Evolutionary conservation across 176 grass and related monocot species (phyloP).

Genomic region (Hordeum marinum): DNA sequence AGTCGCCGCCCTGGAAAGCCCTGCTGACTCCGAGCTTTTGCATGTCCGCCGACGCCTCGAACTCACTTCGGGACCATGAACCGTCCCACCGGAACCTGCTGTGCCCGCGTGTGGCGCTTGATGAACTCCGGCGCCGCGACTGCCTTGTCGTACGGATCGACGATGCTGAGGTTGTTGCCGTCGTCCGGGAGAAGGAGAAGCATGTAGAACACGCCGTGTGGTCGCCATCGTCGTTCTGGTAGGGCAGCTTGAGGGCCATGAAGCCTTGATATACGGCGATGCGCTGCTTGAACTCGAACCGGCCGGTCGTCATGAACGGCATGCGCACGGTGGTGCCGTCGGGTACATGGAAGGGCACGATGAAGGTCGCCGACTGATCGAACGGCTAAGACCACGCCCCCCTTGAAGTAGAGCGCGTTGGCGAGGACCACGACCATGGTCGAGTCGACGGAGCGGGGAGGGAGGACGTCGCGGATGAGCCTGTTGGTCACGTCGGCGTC

Average conservation of each 20-base stretch:
- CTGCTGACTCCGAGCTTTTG: background rate
- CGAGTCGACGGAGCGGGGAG: background rate
- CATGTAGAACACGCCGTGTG: background rate
- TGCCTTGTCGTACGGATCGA: slow-evolving; percentile 6
- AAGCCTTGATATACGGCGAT: background rate
- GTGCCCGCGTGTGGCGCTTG: background rate
- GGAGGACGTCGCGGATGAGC: background rate
- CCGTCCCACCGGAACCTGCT: background rate
- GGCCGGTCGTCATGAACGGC: background rate
- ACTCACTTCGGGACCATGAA: slow-evolving; percentile 28
- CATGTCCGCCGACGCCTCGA: slow-evolving; percentile 16
- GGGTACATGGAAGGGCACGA: background rate
- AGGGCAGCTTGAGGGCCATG: background rate
- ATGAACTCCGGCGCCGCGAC: slow-evolving; percentile 18
- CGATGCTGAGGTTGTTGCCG: background rate
- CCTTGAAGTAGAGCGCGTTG: slow-evolving; percentile 7
- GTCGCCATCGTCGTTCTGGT: background rate
- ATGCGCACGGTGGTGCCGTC: background rate
- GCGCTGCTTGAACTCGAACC: background rate
- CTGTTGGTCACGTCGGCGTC: background rate
- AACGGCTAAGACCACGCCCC: background rate
- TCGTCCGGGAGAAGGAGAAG: background rate
- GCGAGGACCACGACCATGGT: background rate
- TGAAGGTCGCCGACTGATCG: background rate
- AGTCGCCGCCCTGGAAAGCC: slow-evolving; percentile 16